phyloP scores from a whole-genome alignment of 495 filamentous ascomycete species.

The Hypoxylon intermedium region DNA sequence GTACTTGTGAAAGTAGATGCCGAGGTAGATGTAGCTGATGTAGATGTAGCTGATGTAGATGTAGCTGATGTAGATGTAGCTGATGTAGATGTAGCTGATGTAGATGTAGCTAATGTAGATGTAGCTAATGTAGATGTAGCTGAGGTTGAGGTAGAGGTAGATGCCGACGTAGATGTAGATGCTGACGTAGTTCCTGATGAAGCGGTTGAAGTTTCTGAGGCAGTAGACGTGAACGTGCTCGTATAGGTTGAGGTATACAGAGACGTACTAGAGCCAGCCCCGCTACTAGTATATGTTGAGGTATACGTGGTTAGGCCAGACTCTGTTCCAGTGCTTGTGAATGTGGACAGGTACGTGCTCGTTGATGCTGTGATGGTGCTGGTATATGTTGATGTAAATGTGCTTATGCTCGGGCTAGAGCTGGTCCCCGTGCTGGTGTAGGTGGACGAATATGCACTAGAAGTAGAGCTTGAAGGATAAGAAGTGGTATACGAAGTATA shows the following conservation, averaged over 20 bases:
- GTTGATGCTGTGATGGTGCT: not conserved
- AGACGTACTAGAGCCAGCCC: too few relatives aligned
- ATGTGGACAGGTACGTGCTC: constrained; percentile 7
- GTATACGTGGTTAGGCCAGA: constrained; percentile 3
- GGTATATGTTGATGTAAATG: too few relatives aligned
- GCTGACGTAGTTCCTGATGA: too few relatives aligned
- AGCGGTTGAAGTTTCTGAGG: constrained; percentile 1
- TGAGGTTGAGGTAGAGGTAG: too few relatives aligned
- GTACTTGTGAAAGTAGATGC: not conserved
- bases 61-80: too few relatives aligned
- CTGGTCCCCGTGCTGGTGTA: constrained; percentile 4
- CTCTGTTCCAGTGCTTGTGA: not conserved
- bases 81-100: too few relatives aligned
- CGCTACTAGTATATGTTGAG: not conserved
- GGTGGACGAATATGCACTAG: not conserved
- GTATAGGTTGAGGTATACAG: constrained; percentile 1
- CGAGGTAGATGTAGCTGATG: constrained; percentile 2
- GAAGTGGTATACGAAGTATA: constrained; percentile 18
- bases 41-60: too few relatives aligned
- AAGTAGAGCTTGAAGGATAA: not conserved
- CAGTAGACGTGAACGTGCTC: constrained; percentile 3
- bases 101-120: too few relatives aligned
- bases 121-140: too few relatives aligned
- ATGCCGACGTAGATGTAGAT: too few relatives aligned
- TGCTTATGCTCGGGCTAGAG: not conserved